Conservation (phyloP, 495 filamentous ascomycete genomes). For the Hypomontagnella submonticulosa region DNA sequence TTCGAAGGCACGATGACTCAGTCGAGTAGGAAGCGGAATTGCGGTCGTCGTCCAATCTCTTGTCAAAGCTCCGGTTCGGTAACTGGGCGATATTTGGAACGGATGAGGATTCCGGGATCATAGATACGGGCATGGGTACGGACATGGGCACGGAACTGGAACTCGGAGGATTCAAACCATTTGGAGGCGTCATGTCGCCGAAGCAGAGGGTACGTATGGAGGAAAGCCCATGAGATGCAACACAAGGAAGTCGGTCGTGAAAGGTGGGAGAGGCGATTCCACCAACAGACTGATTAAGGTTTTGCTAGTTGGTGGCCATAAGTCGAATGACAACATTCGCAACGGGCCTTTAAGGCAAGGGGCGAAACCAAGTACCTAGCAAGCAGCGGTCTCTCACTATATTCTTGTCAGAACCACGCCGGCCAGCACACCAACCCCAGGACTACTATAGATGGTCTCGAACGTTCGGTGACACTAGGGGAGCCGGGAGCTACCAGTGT, state of each 20-base stretch:
- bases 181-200: constrained; percentile 43
- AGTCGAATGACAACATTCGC: constrained; percentile 15
- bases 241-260: constrained; percentile 21
- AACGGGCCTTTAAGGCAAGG: constrained; percentile 8
- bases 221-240: constrained; percentile 37
- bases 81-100: constrained; percentile 20
- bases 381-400: background rate
- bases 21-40: constrained; percentile 14
- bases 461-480: constrained; percentile 38
- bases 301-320: constrained; percentile 34
- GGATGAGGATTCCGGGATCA: constrained; percentile 30
- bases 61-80: constrained; percentile 19
- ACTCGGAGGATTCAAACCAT: constrained; percentile 29
- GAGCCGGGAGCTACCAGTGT: constrained; percentile 11
- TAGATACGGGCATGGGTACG: constrained; percentile 11
- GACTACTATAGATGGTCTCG: constrained; percentile 28
- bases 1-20: constrained; percentile 13
- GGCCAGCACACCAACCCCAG: constrained; percentile 14
- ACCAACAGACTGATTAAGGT: constrained; percentile 18
- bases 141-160: constrained; percentile 19
- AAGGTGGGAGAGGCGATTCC: constrained; percentile 7
- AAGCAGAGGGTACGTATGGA: constrained; percentile 32
- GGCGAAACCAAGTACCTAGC: background rate
- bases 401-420: constrained; percentile 11
- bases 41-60: constrained; percentile 21